Evolutionary conservation across 305 asterid genomes (phyloP).

Genomic region (Solanum hybrid): DNA sequence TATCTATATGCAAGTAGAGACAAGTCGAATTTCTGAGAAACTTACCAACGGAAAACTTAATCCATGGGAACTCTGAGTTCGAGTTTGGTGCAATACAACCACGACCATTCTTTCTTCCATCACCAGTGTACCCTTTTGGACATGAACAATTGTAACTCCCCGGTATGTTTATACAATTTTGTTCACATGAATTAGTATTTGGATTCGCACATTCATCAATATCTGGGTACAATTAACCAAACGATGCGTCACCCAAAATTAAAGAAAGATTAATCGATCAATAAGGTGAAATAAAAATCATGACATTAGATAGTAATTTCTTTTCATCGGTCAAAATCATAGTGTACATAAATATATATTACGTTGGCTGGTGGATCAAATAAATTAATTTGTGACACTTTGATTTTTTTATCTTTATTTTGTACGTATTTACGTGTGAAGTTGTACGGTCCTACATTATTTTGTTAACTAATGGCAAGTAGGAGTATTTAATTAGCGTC

Average conservation of each 20-base stretch:
- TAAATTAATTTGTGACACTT: background rate
- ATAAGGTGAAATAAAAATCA: no score
- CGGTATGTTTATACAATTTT: constrained; percentile 8
- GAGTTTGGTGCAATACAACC: constrained; percentile 14
- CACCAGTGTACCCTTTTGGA: constrained; percentile 20
- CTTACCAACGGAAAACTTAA: constrained; percentile 42
- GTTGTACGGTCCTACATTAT: background rate
- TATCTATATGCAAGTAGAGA: background rate
- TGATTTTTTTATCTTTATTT: background rate
- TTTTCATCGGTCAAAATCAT: background rate
- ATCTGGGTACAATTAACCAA: constrained; percentile 21
- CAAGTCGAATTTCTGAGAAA: background rate
- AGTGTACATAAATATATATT: background rate
- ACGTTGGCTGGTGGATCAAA: background rate
- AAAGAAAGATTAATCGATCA: background rate
- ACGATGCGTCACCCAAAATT: background rate
- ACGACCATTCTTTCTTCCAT: constrained; percentile 15
- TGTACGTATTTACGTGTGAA: background rate
- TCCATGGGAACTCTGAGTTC: constrained; percentile 14
- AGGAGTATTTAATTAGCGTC: background rate
- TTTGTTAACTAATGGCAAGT: background rate
- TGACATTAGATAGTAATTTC: background rate
- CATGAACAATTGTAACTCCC: constrained; percentile 23
- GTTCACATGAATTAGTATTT: constrained; percentile 10
- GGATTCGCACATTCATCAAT: constrained; percentile 37